A percentile compares a stretch with the other conserved stretches of the same genome.
phyloP scores from a whole-genome alignment of 768 basidiomycete species.

The Hortiboletus campestris region DNA sequence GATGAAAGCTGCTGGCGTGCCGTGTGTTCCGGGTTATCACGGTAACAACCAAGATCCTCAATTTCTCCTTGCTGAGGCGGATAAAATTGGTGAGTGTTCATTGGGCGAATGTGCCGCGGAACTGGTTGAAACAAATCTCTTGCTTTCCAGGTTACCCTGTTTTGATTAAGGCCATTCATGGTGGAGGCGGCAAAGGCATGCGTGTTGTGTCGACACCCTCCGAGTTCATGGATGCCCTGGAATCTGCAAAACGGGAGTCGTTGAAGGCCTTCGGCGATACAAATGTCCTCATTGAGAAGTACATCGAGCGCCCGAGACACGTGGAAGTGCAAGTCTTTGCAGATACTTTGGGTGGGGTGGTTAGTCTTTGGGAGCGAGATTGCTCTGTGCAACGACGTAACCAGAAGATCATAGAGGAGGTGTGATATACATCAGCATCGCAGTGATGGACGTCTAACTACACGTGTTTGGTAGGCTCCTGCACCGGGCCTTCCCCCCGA shows the following conservation, averaged over 20 bases:
- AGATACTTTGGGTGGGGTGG: conserved; percentile 71
- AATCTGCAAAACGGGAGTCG: conserved; percentile 88
- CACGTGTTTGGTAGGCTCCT: conserved; percentile 59
- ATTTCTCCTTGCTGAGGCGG: conserved; percentile 66
- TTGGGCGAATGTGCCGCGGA: neutral
- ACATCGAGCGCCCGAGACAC: conserved; percentile 82
- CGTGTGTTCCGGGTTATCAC: conserved; percentile 94
- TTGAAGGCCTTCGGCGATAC: conserved; percentile 85
- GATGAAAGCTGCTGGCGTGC: conserved; percentile 74
- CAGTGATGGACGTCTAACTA: neutral
- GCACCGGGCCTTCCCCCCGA: conserved; percentile 84
- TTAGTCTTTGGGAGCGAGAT: conserved; percentile 96
- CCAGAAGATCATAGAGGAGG: conserved; percentile 95
- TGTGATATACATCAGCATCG: conserved; percentile 19
- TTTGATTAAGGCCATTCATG: conserved; percentile 94
- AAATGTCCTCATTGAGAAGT: conserved; percentile 85
- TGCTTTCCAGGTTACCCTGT: conserved; percentile 73
- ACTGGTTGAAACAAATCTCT: neutral
- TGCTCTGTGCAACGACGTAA: conserved; percentile 90
- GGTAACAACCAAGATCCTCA: conserved; percentile 74
- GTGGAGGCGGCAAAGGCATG: conserved; percentile 97
- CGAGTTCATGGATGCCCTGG: conserved; percentile 76
- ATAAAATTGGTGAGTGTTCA: conserved; percentile 57
- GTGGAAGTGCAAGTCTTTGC: conserved; percentile 96
- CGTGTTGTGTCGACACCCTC: conserved; percentile 66